Conservation (phyloP, 352 stramenopile species). For the Phytopythium montanum region DNA sequence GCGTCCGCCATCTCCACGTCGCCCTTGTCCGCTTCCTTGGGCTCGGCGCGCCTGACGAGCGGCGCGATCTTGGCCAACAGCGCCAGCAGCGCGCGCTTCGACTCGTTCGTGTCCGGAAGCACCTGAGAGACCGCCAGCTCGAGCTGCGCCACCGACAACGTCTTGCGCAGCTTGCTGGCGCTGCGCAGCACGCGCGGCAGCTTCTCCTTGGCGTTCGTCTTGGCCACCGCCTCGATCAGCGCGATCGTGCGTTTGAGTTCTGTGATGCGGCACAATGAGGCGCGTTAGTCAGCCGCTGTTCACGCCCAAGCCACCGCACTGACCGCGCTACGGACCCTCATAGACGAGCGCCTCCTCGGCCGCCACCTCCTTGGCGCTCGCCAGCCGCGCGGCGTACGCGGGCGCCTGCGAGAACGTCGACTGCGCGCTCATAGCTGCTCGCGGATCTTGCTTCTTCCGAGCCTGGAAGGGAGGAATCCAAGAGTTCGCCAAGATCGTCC, state of each 20-base stretch:
- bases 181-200: slow-evolving; percentile 74
- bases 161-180: slow-evolving; percentile 80
- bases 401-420: slow-evolving; percentile 79
- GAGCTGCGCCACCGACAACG: slow-evolving; percentile 59
- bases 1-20: slow-evolving; percentile 65
- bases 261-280: slow-evolving; percentile 12
- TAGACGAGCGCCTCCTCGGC: slow-evolving; percentile 61
- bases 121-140: slow-evolving; percentile 52
- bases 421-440: slow-evolving; percentile 53
- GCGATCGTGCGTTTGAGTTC: slow-evolving; percentile 74
- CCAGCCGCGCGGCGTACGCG: slow-evolving; percentile 36
- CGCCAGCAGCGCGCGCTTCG: slow-evolving; percentile 44
- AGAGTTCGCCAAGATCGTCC: too few species aligned
- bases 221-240: slow-evolving; percentile 73
- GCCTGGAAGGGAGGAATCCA: too few species aligned
- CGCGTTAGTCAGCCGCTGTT: background rate
- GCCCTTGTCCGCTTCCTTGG: slow-evolving; percentile 18
- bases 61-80: slow-evolving; percentile 46
- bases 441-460: background rate
- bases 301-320: too few species aligned
- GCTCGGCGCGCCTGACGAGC: slow-evolving; percentile 21
- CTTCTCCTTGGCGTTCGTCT: slow-evolving; percentile 85
- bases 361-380: slow-evolving; percentile 44
- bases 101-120: slow-evolving; percentile 61
- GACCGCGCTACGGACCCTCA: slow-evolving; percentile 32